A percentile compares a stretch with the other conserved stretches of the same genome.
Conservation (phyloP, 495 filamentous ascomycete genomes). For the Ramalina intermedia region DNA sequence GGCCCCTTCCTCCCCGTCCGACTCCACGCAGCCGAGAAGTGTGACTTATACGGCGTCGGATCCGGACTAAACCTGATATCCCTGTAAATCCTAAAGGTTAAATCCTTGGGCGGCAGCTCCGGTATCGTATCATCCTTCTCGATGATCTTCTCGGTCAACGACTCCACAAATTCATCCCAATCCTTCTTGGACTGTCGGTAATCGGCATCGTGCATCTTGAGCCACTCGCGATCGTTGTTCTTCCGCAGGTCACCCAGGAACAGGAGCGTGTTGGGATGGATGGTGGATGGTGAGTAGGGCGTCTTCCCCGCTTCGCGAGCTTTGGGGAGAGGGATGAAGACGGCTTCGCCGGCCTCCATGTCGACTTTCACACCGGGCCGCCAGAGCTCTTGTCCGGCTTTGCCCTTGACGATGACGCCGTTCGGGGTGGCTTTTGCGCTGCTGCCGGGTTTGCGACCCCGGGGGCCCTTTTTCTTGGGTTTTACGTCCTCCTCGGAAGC, state of each 20-base stretch:
- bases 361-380: conserved; percentile 40
- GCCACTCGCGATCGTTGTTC: conserved; percentile 71
- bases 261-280: conserved; percentile 71
- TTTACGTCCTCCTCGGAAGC: conserved; percentile 19
- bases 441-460: conserved; percentile 8
- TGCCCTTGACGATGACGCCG: conserved; percentile 1
- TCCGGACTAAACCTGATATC: conserved; percentile 68
- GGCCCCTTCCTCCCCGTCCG: conserved; percentile 74
- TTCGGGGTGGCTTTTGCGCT: conserved; percentile 7
- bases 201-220: conserved; percentile 70
- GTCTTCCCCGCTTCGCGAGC: conserved; percentile 50
- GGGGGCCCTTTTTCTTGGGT: conserved; percentile 6
- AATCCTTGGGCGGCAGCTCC: conserved; percentile 66
- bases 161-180: conserved; percentile 60
- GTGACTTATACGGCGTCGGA: conserved; percentile 75
- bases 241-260: conserved; percentile 61
- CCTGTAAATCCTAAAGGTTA: conserved; percentile 75
- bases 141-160: conserved; percentile 51
- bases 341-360: conserved; percentile 44
- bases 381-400: conserved; percentile 40
- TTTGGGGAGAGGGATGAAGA: conserved; percentile 57
- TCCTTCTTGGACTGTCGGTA: conserved; percentile 64
- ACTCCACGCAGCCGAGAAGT: conserved; percentile 76
- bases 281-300: conserved; percentile 48
- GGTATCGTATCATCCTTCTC: conserved; percentile 66